Conservation (phyloP, 2,329 filamentous ascomycete species). For the Paraphaeosphaeria sporulosa region DNA sequence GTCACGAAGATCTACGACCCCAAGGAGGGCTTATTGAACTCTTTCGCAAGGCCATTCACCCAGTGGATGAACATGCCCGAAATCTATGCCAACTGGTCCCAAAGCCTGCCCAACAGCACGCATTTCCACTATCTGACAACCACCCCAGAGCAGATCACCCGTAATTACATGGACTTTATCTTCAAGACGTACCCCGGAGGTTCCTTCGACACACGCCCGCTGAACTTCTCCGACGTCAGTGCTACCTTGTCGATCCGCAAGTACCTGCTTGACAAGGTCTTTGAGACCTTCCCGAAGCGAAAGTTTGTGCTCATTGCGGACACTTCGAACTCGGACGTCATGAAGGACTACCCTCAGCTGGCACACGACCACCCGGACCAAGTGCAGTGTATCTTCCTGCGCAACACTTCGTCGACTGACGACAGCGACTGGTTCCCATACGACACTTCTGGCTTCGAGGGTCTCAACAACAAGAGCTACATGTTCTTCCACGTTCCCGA, state of each 20-base stretch:
- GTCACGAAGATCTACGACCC: slow-evolving; percentile 82
- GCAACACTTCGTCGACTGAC: slow-evolving; percentile 77
- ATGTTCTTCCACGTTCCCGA: slow-evolving; percentile 82
- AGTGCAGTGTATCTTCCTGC: slow-evolving; percentile 78
- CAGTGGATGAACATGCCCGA: slow-evolving; percentile 82
- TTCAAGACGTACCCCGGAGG: slow-evolving; percentile 80
- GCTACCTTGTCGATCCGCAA: slow-evolving; percentile 76
- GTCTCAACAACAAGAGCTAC: slow-evolving; percentile 70
- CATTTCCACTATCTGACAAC: slow-evolving; percentile 87
- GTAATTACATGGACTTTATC: slow-evolving; percentile 82
- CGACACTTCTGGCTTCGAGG: slow-evolving; percentile 75
- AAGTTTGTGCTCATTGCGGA: slow-evolving; percentile 81
- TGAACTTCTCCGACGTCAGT: slow-evolving; percentile 80
- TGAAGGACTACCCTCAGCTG: slow-evolving; percentile 69
- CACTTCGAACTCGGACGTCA: slow-evolving; percentile 78
- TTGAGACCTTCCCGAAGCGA: slow-evolving; percentile 76
- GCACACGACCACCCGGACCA: slow-evolving; percentile 72
- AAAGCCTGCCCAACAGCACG: slow-evolving; percentile 66
- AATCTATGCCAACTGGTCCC: slow-evolving; percentile 78
- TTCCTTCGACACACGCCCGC: slow-evolving; percentile 75
- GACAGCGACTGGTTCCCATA: slow-evolving; percentile 74
- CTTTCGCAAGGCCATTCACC: slow-evolving; percentile 74
- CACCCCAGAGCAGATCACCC: slow-evolving; percentile 77
- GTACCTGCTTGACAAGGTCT: slow-evolving; percentile 74
- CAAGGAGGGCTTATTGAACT: slow-evolving; percentile 76